A percentile compares a stretch with the other conserved stretches of the same genome.
These are phyloP conservation scores for Sinapis alba DNA, from an alignment of 441 rosid species.

Conservation along the genomic window DNA sequence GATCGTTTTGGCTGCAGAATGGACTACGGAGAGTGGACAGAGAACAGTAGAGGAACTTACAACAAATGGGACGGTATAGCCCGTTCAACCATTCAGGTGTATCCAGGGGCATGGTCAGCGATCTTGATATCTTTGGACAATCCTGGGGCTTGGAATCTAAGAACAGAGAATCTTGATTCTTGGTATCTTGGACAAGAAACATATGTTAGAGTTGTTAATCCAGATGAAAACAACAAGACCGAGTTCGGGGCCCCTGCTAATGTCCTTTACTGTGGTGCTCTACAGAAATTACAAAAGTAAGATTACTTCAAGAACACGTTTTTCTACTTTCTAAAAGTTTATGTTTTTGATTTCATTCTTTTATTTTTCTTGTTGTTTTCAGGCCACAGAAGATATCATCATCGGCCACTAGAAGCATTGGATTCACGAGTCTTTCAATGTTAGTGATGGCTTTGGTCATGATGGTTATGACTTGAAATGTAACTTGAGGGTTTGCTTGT, in stretches of 20 bases:
- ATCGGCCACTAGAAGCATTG: constrained; percentile 43
- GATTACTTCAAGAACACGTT: constrained; percentile 1
- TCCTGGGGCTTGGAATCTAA: constrained; percentile 93
- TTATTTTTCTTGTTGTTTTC: constrained; percentile 24
- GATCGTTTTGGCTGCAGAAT: constrained; percentile 55
- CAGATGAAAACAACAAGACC: constrained; percentile 78
- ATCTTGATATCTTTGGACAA: constrained; percentile 86
- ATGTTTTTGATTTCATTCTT: constrained; percentile 8
- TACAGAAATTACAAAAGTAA: constrained; percentile 73
- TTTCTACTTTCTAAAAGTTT: background rate
- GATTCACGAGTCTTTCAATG: constrained; percentile 41
- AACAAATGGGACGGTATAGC: constrained; percentile 97
- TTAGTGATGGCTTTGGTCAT: constrained; percentile 32
- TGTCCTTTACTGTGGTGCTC: constrained; percentile 89
- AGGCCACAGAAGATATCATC: constrained; percentile 75
- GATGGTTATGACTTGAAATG: constrained; percentile 30
- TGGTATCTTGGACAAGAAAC: constrained; percentile 99
- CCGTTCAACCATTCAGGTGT: constrained; percentile 85
- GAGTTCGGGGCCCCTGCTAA: constrained; percentile 76
- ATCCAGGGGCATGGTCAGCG: constrained; percentile 95
- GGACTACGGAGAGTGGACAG: constrained; percentile 98
- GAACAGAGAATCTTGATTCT: constrained; percentile 92
- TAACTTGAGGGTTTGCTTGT: constrained; percentile 17
- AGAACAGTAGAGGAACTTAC: constrained; percentile 87
- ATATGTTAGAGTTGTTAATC: constrained; percentile 84